phyloP scores from a whole-genome alignment of 306 rosid genomes.

The Ormosia emarginata region DNA sequence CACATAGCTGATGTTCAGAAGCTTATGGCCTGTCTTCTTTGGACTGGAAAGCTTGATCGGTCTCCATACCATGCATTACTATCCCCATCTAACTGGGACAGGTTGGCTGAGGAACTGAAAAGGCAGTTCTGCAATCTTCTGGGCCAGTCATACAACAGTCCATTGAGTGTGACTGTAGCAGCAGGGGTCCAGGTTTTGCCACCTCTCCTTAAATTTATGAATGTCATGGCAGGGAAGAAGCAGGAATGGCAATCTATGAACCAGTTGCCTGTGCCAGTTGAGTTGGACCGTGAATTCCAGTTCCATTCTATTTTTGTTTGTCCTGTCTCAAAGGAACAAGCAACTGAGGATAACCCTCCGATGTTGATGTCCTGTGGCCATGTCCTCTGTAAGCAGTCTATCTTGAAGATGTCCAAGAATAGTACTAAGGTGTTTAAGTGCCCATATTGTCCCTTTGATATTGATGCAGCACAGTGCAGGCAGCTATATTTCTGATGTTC shows the following conservation, averaged over 20 bases:
- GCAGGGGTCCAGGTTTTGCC: conserved; percentile 85
- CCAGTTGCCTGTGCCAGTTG: conserved; percentile 83
- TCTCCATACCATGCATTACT: conserved; percentile 66
- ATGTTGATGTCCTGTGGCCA: conserved; percentile 92
- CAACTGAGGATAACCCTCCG: conserved; percentile 86
- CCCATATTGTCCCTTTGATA: conserved; percentile 77
- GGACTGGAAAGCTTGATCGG: conserved; percentile 76
- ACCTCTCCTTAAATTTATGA: conserved; percentile 64
- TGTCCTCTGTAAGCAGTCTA: conserved; percentile 91
- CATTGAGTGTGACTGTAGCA: conserved; percentile 72
- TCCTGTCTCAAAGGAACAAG: conserved; percentile 91
- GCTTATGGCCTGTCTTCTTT: conserved; percentile 74
- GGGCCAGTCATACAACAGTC: conserved; percentile 78
- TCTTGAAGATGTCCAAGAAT: conserved; percentile 88
- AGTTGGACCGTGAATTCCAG: conserved; percentile 73
- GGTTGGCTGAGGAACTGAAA: conserved; percentile 63
- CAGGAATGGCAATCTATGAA: conserved; percentile 86
- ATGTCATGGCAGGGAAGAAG: conserved; percentile 82
- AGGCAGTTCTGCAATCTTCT: conserved; percentile 85
- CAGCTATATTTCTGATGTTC: conserved; percentile 55
- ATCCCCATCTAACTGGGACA: conserved; percentile 68
- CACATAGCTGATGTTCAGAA: conserved; percentile 70
- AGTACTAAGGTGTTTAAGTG: conserved; percentile 75
- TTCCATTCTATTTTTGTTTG: conserved; percentile 94
- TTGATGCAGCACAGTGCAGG: conserved; percentile 58